Evolutionary conservation across 2,329 filamentous ascomycete genomes (phyloP).

Genomic region (Phialophora tarda): DNA sequence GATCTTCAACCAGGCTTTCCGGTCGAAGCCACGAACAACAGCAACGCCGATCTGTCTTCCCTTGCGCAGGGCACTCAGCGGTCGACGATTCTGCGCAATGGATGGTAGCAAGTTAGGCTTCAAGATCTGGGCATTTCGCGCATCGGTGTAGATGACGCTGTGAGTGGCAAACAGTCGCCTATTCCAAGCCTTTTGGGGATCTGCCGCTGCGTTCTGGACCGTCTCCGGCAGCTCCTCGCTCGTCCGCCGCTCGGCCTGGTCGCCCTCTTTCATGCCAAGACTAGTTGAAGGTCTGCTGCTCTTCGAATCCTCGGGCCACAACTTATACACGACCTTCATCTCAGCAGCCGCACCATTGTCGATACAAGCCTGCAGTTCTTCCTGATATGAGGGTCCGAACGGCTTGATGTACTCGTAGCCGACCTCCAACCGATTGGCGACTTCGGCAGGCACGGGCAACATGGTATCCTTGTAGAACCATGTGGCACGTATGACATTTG

Average conservation of each 20-base stretch:
- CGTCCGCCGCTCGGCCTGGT: constrained; percentile 36
- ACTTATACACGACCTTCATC: constrained; percentile 81
- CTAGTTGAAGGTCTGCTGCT: constrained; percentile 47
- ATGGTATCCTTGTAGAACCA: constrained; percentile 99
- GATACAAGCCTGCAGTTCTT: constrained; percentile 87
- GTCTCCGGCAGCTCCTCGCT: constrained; percentile 25
- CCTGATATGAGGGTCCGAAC: constrained; percentile 90
- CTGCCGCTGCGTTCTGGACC: constrained; percentile 33
- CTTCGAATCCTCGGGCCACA: constrained; percentile 68
- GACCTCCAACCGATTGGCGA: constrained; percentile 91
- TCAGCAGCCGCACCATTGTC: constrained; percentile 89
- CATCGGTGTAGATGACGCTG: constrained; percentile 85
- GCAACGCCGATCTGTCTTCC: constrained; percentile 81
- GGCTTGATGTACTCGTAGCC: constrained; percentile 85
- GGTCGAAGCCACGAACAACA: constrained; percentile 88
- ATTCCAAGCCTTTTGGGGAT: constrained; percentile 32
- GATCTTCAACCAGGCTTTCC: constrained; percentile 73
- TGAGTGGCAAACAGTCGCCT: constrained; percentile 69
- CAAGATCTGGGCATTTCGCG: constrained; percentile 77
- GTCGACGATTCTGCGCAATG: constrained; percentile 79
- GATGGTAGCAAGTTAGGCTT: constrained; percentile 86
- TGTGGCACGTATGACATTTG: constrained; percentile 80
- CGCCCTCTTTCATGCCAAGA: constrained; percentile 45
- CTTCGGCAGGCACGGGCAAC: constrained; percentile 80
- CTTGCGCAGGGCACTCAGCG: constrained; percentile 82